Conservation (phyloP, 2,329 filamentous ascomycete species). For the Colletotrichum trifolii region DNA sequence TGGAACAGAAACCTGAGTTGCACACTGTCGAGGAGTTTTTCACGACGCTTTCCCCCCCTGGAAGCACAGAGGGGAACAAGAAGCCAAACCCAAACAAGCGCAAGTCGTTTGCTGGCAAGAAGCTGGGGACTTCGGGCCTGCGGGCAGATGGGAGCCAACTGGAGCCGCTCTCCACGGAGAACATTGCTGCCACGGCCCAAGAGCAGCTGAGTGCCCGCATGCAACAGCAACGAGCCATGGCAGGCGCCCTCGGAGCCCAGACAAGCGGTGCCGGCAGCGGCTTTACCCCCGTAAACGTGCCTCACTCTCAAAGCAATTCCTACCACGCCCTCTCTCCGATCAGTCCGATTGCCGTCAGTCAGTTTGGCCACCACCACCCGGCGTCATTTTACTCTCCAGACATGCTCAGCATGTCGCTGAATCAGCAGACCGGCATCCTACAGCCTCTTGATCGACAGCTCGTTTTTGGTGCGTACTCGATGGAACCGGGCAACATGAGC, state of each 20-base stretch:
- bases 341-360: conserved; percentile 58
- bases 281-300: conserved; percentile 55
- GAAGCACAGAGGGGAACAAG: conserved; percentile 54
- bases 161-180: conserved; percentile 37
- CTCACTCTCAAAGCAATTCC: conserved; percentile 53
- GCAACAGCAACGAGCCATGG: conserved; percentile 56
- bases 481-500: conserved; percentile 54
- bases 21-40: conserved; percentile 97
- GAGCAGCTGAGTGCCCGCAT: conserved; percentile 49
- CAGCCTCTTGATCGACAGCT: conserved; percentile 81
- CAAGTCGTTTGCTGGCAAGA: conserved; percentile 51
- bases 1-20: conserved; percentile 90
- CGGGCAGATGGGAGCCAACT: conserved; percentile 36
- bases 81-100: conserved; percentile 44
- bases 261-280: conserved; percentile 49
- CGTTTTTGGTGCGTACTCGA: conserved; percentile 78
- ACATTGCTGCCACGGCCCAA: conserved; percentile 49
- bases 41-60: conserved; percentile 77
- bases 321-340: conserved; percentile 64
- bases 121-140: conserved; percentile 37
- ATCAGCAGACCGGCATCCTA: conserved; percentile 64
- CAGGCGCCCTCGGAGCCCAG: conserved; percentile 53
- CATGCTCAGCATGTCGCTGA: conserved; percentile 63
- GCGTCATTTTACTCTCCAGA: conserved; percentile 61
- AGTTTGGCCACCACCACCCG: conserved; percentile 51